Conservation (phyloP, 2,329 filamentous ascomycete species). For the Penicillium sp. region DNA sequence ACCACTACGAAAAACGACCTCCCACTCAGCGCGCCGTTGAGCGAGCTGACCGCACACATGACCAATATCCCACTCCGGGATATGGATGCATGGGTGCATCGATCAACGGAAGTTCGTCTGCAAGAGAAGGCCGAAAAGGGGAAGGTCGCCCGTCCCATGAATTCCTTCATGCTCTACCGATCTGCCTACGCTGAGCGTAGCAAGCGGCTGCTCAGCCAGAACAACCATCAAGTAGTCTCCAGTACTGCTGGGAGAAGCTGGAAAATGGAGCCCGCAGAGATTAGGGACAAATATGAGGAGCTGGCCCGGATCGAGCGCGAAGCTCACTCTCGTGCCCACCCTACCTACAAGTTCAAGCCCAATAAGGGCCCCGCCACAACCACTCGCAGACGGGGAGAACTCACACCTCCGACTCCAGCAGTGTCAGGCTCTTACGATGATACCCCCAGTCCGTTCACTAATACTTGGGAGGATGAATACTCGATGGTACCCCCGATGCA, state of each 20-base stretch:
- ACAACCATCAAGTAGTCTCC: slow-evolving; percentile 93
- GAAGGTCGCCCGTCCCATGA: slow-evolving; percentile 89
- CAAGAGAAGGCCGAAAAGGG: slow-evolving; percentile 70
- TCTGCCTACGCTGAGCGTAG: slow-evolving; percentile 86
- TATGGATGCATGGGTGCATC: slow-evolving; percentile 76
- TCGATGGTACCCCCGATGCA: slow-evolving; percentile 8
- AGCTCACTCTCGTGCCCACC: slow-evolving; percentile 82
- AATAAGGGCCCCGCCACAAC: slow-evolving; percentile 61
- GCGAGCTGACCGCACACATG: slow-evolving; percentile 35
- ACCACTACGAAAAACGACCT: slow-evolving; percentile 12
- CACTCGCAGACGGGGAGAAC: slow-evolving; percentile 5
- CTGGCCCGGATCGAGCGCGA: slow-evolving; percentile 77
- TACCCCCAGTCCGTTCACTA: slow-evolving; percentile 1
- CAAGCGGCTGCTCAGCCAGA: slow-evolving; percentile 75
- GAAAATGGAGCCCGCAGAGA: slow-evolving; percentile 70
- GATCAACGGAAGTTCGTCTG: slow-evolving; percentile 63
- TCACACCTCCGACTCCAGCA: slow-evolving; percentile 16
- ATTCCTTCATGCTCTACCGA: slow-evolving; percentile 96
- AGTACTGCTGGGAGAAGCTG: slow-evolving; percentile 83
- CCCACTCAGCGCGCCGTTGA: slow-evolving; percentile 24
- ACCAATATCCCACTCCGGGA: slow-evolving; percentile 63
- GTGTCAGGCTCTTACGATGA: slow-evolving; percentile 1
- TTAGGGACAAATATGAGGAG: slow-evolving; percentile 73
- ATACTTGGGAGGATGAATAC: neutral
- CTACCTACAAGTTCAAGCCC: slow-evolving; percentile 91